Base-by-base conservation (phyloP, 176 grass and related monocot genomes). In the Ensete ventricosum region DNA sequence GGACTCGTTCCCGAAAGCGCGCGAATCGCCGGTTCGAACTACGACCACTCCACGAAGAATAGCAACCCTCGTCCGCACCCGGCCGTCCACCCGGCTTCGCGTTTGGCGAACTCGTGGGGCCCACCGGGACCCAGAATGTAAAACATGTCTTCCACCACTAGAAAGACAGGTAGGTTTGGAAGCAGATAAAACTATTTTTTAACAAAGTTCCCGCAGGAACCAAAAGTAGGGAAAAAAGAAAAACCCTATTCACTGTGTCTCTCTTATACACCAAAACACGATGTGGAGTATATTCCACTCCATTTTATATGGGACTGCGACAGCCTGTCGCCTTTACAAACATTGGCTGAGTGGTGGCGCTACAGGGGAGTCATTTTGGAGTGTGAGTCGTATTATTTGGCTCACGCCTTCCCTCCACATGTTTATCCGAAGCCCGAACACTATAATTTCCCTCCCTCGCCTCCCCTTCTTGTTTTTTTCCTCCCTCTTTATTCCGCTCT, bases 371-470 rank as follows among this genome's bases (percentile, higher is more conserved):
- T 14, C 9, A 69, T 69, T 69, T 50, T n/a, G 1, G 16, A 69
- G 50, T 69, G 48, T 48, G 19, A 48, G 49, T 69, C 50, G 50
- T 69, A 50, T 50, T 69, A 69, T 50, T 69, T 55, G 24, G 71
- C 53, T 55, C 52, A 55, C 71, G 51, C 52, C 51, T 73, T 73
- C 71, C 71, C 71, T 73, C 71, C 71, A 73, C 53, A 73, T 73
- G 24, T 73, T 54, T 55, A 53, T 54, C 52, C 71, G 34, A 69
- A 69, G 67, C 50, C 67, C 23, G 67, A 69, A 69, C 62, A 64
- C 34, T 62, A 62, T 73, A 55, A 73, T 73, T 73, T 73, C 71
- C 71, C 71, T 73, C 71, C 22, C 16, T 73, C 53, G 8, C 69
- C 50, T 22, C 19, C 53, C 20, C 1, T 73, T 55, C 52, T 73